Conservation (phyloP, 768 basidiomycete species). For the Hypholoma sublateritium region DNA sequence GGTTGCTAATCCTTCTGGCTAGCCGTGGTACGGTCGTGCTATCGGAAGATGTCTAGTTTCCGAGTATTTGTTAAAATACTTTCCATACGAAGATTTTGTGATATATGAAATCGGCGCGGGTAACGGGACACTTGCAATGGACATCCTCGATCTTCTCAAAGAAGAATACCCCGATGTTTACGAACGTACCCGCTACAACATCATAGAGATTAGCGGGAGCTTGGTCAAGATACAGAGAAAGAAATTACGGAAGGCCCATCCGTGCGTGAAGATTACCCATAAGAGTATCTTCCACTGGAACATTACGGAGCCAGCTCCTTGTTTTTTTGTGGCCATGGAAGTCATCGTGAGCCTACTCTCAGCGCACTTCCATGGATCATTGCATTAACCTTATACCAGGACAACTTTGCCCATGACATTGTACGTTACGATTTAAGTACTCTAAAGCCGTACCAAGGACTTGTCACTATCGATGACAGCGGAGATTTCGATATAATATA, state of each 20-base stretch:
- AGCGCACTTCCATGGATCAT: neutral
- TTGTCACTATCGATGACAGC: conserved; percentile 73
- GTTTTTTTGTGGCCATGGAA: conserved; percentile 93
- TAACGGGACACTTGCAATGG: conserved; percentile 90
- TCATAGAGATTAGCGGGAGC: conserved; percentile 90
- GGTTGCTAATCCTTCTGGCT: neutral
- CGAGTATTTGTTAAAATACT: conserved; percentile 92
- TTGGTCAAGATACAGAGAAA: conserved; percentile 71
- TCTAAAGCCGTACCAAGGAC: conserved; percentile 78
- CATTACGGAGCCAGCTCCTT: conserved; percentile 72
- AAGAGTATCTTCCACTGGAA: conserved; percentile 89
- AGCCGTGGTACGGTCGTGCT: conserved; percentile 96
- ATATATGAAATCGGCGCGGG: conserved; percentile 98
- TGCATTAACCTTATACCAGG: conserved; percentile 42
- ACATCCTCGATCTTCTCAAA: conserved; percentile 81
- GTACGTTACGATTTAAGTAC: conserved; percentile 85
- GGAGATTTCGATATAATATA: conserved; percentile 88
- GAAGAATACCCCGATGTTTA: conserved; percentile 88
- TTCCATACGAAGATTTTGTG: conserved; percentile 93
- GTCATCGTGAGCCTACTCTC: conserved; percentile 69
- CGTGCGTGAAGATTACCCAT: conserved; percentile 68
- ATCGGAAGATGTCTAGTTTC: conserved; percentile 87
- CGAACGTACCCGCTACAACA: conserved; percentile 87
- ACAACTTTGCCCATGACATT: conserved; percentile 96
- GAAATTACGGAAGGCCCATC: conserved; percentile 61